Evolutionary conservation across 2,329 filamentous ascomycete genomes (phyloP), one percentile per base, ranked within the genome.

Genomic region (Aspergillus intermedius): DNA sequence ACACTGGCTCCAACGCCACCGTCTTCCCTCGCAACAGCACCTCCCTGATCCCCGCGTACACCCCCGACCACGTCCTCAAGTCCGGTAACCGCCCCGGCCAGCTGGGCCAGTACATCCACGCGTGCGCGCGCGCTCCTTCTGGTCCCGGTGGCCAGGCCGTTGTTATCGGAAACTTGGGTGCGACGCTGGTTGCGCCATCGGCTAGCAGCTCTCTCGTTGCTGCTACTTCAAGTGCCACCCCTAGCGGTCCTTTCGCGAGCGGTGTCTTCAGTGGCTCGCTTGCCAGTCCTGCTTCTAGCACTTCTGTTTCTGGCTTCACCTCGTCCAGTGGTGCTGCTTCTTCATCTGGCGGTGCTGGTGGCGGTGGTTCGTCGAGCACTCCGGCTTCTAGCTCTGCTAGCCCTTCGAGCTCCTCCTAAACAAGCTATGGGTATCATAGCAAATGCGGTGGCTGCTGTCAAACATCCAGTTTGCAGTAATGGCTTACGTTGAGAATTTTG

Each of bases 41-140:
- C 37, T 57, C 58, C 2, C 42, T 63, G 35, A 37, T 60, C 12
- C 47, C 54, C 5, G 61, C 61, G 3, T 64, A 58, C 39, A 50
- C 49, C 5, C 61, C 61, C 0, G 46, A 40, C 9, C 55, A 59
- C 43, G 49, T 64, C 3, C 53, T 64, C 25, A 46, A 47, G n/a
- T 28, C 46, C 4, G 52, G 52, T 3, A 57, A 52, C 44, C 25
- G 55, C 39, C 52, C 57, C 15, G 61, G 61, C 8, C 54, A 54
- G 35, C 53, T 64, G 3, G 61, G 61, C 13, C 22, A 43, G 22
- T 63, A 55, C 48, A 44, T 64, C 43, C 40, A 47, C 12, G 48
- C 47, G 17, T 64, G 61, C 17, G 57, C 63, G 7, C 46, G 52
- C 17, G 50, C 57, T 7, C 61, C 61, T 2, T 7, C 49, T 4